Conservation (phyloP, 768 basidiomycete genomes). For the Naganishia vaughanmartiniae region DNA sequence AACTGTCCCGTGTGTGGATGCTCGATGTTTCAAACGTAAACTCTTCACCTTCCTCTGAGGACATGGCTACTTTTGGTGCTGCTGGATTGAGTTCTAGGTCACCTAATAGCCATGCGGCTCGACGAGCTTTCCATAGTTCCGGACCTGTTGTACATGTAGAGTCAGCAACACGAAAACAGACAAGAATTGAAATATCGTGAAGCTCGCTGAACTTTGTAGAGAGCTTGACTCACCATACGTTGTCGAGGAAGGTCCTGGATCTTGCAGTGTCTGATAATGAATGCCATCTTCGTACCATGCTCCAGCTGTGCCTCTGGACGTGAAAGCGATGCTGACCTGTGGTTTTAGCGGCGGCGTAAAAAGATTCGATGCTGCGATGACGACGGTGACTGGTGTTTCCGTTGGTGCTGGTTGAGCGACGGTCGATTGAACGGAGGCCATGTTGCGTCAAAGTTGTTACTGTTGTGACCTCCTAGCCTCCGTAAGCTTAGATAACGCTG, state of each 20-base stretch:
- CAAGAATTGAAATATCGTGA: no score
- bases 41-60: neutral
- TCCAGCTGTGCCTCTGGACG: slow-evolving; percentile 7
- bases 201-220: neutral
- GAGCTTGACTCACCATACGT: slow-evolving; percentile 10
- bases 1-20: neutral
- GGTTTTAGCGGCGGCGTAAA: neutral
- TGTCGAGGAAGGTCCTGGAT: slow-evolving; percentile 2
- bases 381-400: neutral
- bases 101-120: slow-evolving; percentile 16
- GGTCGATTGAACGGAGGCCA: neutral
- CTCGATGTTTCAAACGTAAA: neutral
- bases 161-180: neutral
- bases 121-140: slow-evolving; percentile 21
- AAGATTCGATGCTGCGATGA: neutral
- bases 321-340: neutral
- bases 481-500: neutral
- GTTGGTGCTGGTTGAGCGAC: neutral
- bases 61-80: neutral
- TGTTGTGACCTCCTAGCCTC: neutral
- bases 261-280: neutral
- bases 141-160: neutral
- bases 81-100: slow-evolving; percentile 9
- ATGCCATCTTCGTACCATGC: slow-evolving; percentile 2
- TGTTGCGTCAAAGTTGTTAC: neutral